These are phyloP conservation scores for Vigna trinervia DNA, from an alignment of 306 rosid genomes.

Conservation along the genomic window DNA sequence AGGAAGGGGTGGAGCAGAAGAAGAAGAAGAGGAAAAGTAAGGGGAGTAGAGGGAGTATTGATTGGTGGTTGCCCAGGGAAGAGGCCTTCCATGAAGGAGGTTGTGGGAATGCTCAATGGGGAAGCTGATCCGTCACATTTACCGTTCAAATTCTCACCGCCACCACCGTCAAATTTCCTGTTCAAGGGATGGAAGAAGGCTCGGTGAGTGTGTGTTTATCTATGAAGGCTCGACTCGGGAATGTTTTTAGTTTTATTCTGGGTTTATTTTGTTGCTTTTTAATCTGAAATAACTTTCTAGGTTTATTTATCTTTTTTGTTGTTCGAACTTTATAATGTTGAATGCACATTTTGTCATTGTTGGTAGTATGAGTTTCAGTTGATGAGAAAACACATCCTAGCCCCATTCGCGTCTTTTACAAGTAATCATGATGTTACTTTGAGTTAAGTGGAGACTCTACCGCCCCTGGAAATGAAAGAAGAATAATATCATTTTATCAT, in stretches of 20 bases:
- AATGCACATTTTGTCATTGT: constrained; percentile 46
- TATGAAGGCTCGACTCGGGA: neutral
- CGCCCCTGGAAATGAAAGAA: constrained; percentile 46
- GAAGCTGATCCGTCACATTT: constrained; percentile 87
- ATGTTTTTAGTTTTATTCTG: constrained; percentile 12
- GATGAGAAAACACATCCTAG: constrained; percentile 54
- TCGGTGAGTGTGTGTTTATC: constrained; percentile 61
- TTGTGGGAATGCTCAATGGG: constrained; percentile 90
- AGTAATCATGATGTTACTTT: constrained; percentile 48
- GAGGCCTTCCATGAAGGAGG: constrained; percentile 89
- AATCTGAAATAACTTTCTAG: constrained; percentile 49
- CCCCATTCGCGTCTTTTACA: constrained; percentile 58
- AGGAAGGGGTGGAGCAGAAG: constrained; percentile 61
- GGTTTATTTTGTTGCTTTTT: constrained; percentile 40
- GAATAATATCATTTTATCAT: constrained; percentile 49
- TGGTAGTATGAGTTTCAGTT: constrained; percentile 56
- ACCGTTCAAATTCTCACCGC: constrained; percentile 93
- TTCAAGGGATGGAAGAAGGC: constrained; percentile 83
- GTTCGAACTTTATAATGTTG: constrained; percentile 51
- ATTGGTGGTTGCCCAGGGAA: constrained; percentile 93
- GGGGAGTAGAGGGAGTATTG: constrained; percentile 85
- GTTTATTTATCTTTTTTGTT: constrained; percentile 36
- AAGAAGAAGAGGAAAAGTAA: constrained; percentile 63
- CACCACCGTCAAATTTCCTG: constrained; percentile 87
- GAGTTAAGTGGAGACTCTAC: constrained; percentile 52